These are phyloP conservation scores for Backusella parvicylindrica DNA, from an alignment of 192 early-diverging fungal genomes.

Conservation along the genomic window DNA sequence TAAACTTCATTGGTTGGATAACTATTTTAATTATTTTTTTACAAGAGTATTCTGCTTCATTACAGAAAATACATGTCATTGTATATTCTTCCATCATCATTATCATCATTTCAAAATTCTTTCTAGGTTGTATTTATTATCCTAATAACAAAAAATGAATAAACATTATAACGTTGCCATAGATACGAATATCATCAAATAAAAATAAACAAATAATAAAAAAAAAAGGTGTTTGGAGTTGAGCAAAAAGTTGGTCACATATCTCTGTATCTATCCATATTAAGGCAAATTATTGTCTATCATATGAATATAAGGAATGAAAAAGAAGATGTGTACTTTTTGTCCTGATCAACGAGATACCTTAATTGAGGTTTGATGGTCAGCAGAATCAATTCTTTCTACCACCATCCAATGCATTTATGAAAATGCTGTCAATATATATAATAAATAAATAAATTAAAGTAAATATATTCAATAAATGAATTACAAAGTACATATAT, in stretches of 20 bases:
- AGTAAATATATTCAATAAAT: no score
- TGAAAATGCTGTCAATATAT: no score
- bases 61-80: not conserved
- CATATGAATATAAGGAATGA: not conserved
- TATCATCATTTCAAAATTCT: not conserved
- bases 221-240: not conserved
- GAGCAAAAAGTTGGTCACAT: not conserved
- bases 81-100: not conserved
- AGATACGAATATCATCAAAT: not conserved
- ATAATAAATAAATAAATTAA: no score
- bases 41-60: not conserved
- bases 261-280: not conserved
- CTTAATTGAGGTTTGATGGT: no score
- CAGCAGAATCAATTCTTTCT: no score
- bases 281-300: not conserved
- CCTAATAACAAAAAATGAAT: no score
- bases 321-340: not conserved
- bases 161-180: no score
- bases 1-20: not conserved
- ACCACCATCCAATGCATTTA: no score
- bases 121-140: no score
- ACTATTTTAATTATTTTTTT: no score
- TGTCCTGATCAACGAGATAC: not conserved
- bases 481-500: no score
- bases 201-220: not conserved